Evolutionary conservation across 352 stramenopile genomes (phyloP).

Genomic region (Globisporangium recalcitrans): DNA sequence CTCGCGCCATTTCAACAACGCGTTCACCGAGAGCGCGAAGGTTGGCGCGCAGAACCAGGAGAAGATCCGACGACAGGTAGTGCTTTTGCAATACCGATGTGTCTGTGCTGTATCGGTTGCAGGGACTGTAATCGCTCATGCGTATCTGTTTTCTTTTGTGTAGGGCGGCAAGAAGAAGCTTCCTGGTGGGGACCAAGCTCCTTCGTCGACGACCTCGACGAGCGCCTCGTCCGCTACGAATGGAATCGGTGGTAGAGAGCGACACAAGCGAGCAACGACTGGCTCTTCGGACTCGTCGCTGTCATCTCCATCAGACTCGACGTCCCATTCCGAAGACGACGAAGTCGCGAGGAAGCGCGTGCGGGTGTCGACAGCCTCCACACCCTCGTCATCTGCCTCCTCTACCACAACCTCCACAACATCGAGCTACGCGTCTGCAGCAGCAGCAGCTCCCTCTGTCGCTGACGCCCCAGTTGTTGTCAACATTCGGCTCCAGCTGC

Average conservation of each 20-base stretch:
- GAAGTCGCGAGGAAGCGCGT: constrained; percentile 1
- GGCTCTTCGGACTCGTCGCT: constrained; percentile 1
- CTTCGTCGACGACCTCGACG: not conserved
- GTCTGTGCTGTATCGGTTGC: not conserved
- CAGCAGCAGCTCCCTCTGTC: not conserved
- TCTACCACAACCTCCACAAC: not conserved
- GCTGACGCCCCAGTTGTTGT: constrained; percentile 18
- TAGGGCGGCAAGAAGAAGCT: constrained; percentile 15
- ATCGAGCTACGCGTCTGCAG: not conserved
- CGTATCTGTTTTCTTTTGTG: not conserved
- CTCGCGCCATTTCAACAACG: constrained; percentile 78
- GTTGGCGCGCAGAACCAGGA: constrained; percentile 68
- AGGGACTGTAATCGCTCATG: not conserved
- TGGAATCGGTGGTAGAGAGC: not conserved
- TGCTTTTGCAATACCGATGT: not conserved
- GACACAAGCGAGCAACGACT: not conserved
- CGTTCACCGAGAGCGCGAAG: constrained; percentile 67
- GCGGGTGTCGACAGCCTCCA: not conserved
- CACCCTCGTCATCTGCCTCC: not conserved
- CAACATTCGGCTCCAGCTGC: constrained; percentile 56
- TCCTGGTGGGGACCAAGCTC: not conserved
- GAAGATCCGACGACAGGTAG: constrained; percentile 48
- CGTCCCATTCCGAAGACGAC: constrained; percentile 8
- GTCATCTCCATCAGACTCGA: constrained; percentile 11
- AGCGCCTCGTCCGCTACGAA: too few relatives aligned